These are phyloP conservation scores for Dissophora globulifera DNA, from an alignment of 192 early-diverging fungal genomes.

Conservation along the genomic window DNA sequence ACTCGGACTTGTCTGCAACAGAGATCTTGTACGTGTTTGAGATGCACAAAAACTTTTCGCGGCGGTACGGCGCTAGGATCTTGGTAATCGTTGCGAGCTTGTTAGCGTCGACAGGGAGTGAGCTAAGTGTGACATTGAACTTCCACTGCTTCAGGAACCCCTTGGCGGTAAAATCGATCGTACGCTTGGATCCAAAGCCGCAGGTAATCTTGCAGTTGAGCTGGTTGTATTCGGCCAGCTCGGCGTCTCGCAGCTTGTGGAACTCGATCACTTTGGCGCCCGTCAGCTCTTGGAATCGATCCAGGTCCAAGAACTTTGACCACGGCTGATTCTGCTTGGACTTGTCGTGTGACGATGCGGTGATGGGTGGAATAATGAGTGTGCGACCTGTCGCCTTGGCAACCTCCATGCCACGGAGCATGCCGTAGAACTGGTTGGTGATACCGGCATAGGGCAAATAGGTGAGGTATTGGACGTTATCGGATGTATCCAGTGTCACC, in stretches of 20 bases:
- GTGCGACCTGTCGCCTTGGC: conserved; percentile 41
- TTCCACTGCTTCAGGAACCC: conserved; percentile 53
- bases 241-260: conserved; percentile 37
- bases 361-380: conserved; percentile 47
- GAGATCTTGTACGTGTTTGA: conserved; percentile 51
- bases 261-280: conserved; percentile 51
- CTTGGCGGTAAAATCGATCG: conserved; percentile 50
- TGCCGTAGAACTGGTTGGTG: conserved; percentile 53
- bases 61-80: conserved; percentile 16
- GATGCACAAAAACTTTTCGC: conserved; percentile 47
- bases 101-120: conserved; percentile 23
- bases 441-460: conserved; percentile 52
- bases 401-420: conserved; percentile 50
- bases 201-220: conserved; percentile 45
- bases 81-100: conserved; percentile 34
- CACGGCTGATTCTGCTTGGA: conserved; percentile 53
- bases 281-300: conserved; percentile 40
- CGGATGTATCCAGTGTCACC: conserved; percentile 24
- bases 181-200: conserved; percentile 49
- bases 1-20: conserved; percentile 41
- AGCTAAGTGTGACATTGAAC: conserved; percentile 28
- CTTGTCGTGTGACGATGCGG: conserved; percentile 50
- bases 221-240: conserved; percentile 24
- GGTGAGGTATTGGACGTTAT: conserved; percentile 24
- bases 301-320: conserved; percentile 52